phyloP scores from a whole-genome alignment of 352 stramenopile genomes.

The Hyaloperonospora arabidopsidis region DNA sequence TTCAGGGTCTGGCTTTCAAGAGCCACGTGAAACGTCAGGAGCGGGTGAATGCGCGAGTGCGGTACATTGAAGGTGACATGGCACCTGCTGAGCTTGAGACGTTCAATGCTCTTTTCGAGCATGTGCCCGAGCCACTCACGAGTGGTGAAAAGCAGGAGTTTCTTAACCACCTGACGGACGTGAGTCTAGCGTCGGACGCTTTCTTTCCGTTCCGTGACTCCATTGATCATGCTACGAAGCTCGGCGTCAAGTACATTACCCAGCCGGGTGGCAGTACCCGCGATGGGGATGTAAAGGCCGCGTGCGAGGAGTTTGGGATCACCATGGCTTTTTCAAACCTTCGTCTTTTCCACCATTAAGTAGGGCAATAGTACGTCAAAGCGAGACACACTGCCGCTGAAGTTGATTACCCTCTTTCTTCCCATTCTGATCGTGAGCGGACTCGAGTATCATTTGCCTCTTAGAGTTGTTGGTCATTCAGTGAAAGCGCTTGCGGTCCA shows the following conservation, averaged over 20 bases:
- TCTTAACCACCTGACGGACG: conserved; percentile 79
- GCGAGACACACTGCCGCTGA: conserved; percentile 13
- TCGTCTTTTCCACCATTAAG: conserved; percentile 99
- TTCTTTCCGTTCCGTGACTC: conserved; percentile 99
- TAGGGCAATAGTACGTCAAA: conserved; percentile 7
- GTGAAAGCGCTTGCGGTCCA: too few relatives aligned
- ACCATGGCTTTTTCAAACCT: conserved; percentile 98
- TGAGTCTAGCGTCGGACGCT: conserved; percentile 96
- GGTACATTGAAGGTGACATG: conserved; percentile 99
- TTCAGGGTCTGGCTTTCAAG: conserved; percentile 94
- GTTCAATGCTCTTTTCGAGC: conserved; percentile 95
- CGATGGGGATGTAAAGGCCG: conserved; percentile 88
- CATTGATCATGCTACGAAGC: conserved; percentile 94
- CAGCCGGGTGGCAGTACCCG: conserved; percentile 89
- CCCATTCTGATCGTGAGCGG: conserved; percentile 1
- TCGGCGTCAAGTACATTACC: conserved; percentile 96
- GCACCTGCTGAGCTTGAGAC: conserved; percentile 88
- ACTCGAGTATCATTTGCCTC: too few relatives aligned
- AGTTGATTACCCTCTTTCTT: conserved; percentile 6
- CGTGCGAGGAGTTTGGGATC: conserved; percentile 98
- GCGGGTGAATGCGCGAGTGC: conserved; percentile 97
- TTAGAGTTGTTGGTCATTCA: too few relatives aligned
- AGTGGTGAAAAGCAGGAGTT: conserved; percentile 93
- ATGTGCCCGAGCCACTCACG: conserved; percentile 90
- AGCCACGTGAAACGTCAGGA: conserved; percentile 96